phyloP scores from a whole-genome alignment of 805 yeast genomes.

The Kuraishia hungarica region DNA sequence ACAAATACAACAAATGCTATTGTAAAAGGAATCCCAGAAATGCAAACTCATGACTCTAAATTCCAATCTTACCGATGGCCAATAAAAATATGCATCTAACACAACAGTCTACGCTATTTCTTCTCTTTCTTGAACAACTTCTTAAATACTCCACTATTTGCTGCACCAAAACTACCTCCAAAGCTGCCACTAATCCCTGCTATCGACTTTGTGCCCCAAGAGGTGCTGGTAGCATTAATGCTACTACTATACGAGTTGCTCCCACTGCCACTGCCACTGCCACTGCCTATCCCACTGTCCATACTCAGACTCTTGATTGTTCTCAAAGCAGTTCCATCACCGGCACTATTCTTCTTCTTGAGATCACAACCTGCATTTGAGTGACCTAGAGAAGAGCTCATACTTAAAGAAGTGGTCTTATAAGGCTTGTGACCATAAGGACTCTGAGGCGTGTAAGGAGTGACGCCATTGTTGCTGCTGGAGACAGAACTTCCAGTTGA shows the following conservation, averaged over 20 bases:
- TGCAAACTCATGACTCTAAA: too few relatives aligned
- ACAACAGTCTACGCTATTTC: neutral
- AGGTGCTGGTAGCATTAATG: neutral
- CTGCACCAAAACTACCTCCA: neutral
- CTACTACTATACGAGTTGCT: neutral
- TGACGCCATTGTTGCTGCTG: neutral
- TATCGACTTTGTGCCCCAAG: neutral
- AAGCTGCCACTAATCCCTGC: neutral
- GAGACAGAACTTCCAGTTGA: neutral
- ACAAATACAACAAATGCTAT: neutral
- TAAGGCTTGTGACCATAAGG: neutral
- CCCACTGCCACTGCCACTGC: neutral
- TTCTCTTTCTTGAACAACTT: neutral
- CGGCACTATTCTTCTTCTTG: neutral
- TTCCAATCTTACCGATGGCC: too few relatives aligned
- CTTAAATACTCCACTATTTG: slow-evolving; percentile 1
- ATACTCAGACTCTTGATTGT: neutral
- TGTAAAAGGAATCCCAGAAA: too few relatives aligned
- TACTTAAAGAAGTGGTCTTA: neutral
- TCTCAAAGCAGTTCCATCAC: neutral
- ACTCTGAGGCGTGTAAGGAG: neutral
- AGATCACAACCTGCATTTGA: neutral
- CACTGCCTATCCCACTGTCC: neutral
- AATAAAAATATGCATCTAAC: neutral
- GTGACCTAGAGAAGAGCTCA: neutral